Base-by-base conservation (phyloP, 148 eudicot genomes). In the Salicornia ramosissima region DNA sequence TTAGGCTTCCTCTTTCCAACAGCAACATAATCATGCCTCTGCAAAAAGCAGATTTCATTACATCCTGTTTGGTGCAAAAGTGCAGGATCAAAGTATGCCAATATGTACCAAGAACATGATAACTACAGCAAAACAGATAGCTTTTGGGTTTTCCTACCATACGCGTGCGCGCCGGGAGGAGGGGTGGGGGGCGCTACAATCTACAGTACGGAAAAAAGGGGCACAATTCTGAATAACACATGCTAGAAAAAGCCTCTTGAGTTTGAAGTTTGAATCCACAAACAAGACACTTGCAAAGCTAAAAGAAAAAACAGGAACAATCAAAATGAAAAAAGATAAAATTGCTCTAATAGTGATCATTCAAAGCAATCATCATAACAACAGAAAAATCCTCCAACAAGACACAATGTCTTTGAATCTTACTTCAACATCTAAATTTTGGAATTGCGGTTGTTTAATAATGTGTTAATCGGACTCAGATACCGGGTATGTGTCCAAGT, bases 1-100 rank as follows among this genome's bases (percentile, higher is more conserved):
- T 91, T 91, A 28, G 92, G 96, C 78, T 89, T 89, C 77, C 87
- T 85, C 72, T 80, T 87, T 67, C 85, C 92, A 52, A 70, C 29
- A 33, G 74, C 66, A 70, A 77, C 84, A 51, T 78, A 84, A 68
- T 86, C 83, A 47, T 56, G 71, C 71, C 78, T 78, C 95, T 93
- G 86, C 54, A 56, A 75, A n/a, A 76, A 26, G 43, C 53, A 49
- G 47, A 65, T 64, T 61, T 71, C 42, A 33, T 68, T 47, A 68
- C 64, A 49, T 29, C 64, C 18, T 53, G 15, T 57, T 10, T 63
- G 71, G 30, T 34, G 25, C 19, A 22, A 22, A 53, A 64, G 19
- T 29, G 36, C 64, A 64, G 24, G 30, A 53, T 16, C 47, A 8
- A 31, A 45, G 49, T 11, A 45, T 45, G 2, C 1, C 5, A 13